These are phyloP conservation scores for Hypoxylon sp. DNA, from an alignment of 2,329 filamentous ascomycete species.

Conservation along the genomic window DNA sequence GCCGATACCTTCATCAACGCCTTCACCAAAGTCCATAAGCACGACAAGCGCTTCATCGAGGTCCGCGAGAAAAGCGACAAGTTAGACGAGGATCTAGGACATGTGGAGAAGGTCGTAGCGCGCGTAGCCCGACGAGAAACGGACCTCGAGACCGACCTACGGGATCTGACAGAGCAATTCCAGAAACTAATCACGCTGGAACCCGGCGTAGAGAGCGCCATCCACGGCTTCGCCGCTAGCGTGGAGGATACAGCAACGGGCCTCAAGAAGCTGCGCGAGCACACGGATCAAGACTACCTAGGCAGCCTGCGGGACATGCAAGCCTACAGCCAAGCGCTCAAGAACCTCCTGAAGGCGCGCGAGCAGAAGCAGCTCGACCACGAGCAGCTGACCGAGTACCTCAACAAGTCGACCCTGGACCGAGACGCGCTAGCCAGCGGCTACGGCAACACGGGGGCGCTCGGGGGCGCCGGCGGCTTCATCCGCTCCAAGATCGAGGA, in stretches of 20 bases:
- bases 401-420: slow-evolving; percentile 89
- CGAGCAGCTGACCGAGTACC: slow-evolving; percentile 94
- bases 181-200: slow-evolving; percentile 92
- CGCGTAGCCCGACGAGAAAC: slow-evolving; percentile 88
- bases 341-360: slow-evolving; percentile 87
- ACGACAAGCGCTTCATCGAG: slow-evolving; percentile 93
- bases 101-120: slow-evolving; percentile 96
- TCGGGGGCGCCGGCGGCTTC: slow-evolving; percentile 85
- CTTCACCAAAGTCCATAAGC: slow-evolving; percentile 95
- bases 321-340: slow-evolving; percentile 88
- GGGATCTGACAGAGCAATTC: slow-evolving; percentile 92
- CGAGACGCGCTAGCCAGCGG: slow-evolving; percentile 81
- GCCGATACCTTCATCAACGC: slow-evolving; percentile 97
- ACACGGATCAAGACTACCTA: slow-evolving; percentile 96
- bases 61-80: slow-evolving; percentile 94
- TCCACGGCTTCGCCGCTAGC: slow-evolving; percentile 87
- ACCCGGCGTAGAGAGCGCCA: slow-evolving; percentile 82
- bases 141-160: slow-evolving; percentile 89
- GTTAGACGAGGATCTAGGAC: slow-evolving; percentile 90
- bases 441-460: slow-evolving; percentile 59
- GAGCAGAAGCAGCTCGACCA: slow-evolving; percentile 99
- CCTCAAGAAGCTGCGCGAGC: slow-evolving; percentile 84
- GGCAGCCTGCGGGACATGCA: slow-evolving; percentile 95
- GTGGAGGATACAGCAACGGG: slow-evolving; percentile 86
- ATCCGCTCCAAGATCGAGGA: slow-evolving; percentile 96